Conservation (phyloP, 2,329 filamentous ascomycete species). For the Amesomyces nigricolor region DNA sequence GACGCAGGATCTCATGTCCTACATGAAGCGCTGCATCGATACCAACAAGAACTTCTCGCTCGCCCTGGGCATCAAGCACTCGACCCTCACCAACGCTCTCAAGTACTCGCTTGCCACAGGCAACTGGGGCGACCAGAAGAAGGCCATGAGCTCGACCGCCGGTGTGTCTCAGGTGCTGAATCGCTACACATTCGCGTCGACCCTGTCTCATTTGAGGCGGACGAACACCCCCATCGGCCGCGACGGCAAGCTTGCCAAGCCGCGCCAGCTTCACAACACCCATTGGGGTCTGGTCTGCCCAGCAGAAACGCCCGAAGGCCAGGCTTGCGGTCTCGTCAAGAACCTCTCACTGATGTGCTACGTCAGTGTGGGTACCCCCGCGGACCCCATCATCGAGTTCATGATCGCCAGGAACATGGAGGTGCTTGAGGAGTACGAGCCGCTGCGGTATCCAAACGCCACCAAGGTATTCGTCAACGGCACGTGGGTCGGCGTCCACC, state of each 20-base stretch:
- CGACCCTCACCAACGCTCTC: conserved; percentile 84
- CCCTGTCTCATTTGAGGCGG: conserved; percentile 88
- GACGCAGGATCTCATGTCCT: conserved; percentile 83
- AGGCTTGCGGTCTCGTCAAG: conserved; percentile 97
- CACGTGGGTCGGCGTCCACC: conserved; percentile 94
- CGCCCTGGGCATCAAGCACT: conserved; percentile 82
- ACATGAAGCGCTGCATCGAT: conserved; percentile 89
- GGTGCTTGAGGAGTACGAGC: conserved; percentile 90
- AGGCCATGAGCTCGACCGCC: conserved; percentile 87
- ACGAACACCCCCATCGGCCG: conserved; percentile 97
- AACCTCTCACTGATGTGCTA: conserved; percentile 98
- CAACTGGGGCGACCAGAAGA: conserved; percentile 99
- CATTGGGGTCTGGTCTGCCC: conserved; percentile 98
- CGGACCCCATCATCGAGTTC: conserved; percentile 86
- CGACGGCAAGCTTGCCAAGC: conserved; percentile 97
- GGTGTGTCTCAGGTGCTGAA: conserved; percentile 98
- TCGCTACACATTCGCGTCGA: conserved; percentile 95
- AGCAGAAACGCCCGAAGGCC: conserved; percentile 94
- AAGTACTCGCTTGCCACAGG: conserved; percentile 97
- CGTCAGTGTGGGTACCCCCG: conserved; percentile 89
- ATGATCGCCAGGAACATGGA: conserved; percentile 97
- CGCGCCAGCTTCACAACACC: conserved; percentile 94
- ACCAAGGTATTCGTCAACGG: conserved; percentile 99
- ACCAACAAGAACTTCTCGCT: conserved; percentile 84
- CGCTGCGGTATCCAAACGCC: conserved; percentile 76